phyloP scores from a whole-genome alignment of 768 basidiomycete species.

The Trametes punicea region DNA sequence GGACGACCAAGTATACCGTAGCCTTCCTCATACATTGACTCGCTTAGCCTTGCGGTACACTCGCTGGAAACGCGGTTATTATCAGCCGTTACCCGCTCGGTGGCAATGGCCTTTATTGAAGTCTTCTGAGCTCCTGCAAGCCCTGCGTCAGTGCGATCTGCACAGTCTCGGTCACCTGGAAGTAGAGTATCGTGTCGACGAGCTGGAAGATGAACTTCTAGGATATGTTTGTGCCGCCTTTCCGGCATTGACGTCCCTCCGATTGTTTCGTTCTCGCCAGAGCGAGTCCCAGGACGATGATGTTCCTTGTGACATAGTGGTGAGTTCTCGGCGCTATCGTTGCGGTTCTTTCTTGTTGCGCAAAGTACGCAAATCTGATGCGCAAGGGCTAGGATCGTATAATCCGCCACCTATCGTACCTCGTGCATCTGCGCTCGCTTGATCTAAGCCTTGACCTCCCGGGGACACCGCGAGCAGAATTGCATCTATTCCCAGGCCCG shows the following conservation, averaged over 20 bases:
- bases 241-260: background rate
- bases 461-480: too few species aligned
- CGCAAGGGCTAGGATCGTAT: background rate
- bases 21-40: background rate
- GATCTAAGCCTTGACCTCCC: background rate
- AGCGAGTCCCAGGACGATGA: background rate
- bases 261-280: background rate
- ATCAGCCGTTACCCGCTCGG: background rate
- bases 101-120: background rate
- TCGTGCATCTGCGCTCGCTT: background rate
- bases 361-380: background rate
- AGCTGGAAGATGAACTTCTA: background rate
- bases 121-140: background rate
- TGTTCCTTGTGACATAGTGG: background rate
- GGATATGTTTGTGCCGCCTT: background rate
- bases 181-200: background rate
- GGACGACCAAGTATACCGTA: background rate
- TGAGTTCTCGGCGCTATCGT: too few species aligned
- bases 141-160: background rate
- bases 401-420: background rate
- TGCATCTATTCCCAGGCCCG: too few species aligned
- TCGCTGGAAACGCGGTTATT: background rate
- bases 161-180: background rate
- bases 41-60: background rate
- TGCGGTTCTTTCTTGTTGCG: background rate